phyloP scores from a whole-genome alignment of 257 asterid species.

The Rhazya stricta region DNA sequence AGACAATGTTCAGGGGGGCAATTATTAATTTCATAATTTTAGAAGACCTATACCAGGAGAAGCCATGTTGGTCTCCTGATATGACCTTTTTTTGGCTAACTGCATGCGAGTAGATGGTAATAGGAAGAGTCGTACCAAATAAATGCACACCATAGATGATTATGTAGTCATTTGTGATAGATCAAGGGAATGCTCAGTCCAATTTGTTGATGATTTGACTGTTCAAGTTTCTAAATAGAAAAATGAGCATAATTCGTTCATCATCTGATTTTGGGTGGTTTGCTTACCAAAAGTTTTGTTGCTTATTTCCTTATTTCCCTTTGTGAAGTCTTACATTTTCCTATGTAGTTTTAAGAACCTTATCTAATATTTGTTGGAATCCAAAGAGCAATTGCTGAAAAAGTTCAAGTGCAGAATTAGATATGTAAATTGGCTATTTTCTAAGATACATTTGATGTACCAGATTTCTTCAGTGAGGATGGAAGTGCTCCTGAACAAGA shows the following conservation, averaged over 20 bases:
- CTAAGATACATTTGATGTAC: not conserved
- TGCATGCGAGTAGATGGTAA: not conserved
- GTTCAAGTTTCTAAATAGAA: not conserved
- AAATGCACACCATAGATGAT: not conserved
- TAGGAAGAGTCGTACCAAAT: not conserved
- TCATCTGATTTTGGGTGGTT: not conserved
- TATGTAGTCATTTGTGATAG: not conserved
- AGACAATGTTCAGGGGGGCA: no score
- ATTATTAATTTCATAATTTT: not conserved
- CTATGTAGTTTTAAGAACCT: not conserved
- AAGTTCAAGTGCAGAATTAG: not conserved
- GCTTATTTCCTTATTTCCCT: no score
- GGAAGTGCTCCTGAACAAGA: constrained; percentile 5
- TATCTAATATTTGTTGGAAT: not conserved
- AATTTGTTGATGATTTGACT: not conserved
- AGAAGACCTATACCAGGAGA: not conserved
- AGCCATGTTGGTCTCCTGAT: not conserved
- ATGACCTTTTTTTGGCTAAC: not conserved
- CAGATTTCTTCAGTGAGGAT: not conserved
- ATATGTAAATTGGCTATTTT: not conserved
- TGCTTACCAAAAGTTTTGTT: not conserved
- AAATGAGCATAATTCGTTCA: not conserved
- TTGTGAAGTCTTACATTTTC: no score
- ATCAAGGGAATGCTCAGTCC: not conserved
- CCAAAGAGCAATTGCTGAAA: not conserved